phyloP scores from a whole-genome alignment of 2,329 filamentous ascomycete genomes.

The Fusarium camptoceras region DNA sequence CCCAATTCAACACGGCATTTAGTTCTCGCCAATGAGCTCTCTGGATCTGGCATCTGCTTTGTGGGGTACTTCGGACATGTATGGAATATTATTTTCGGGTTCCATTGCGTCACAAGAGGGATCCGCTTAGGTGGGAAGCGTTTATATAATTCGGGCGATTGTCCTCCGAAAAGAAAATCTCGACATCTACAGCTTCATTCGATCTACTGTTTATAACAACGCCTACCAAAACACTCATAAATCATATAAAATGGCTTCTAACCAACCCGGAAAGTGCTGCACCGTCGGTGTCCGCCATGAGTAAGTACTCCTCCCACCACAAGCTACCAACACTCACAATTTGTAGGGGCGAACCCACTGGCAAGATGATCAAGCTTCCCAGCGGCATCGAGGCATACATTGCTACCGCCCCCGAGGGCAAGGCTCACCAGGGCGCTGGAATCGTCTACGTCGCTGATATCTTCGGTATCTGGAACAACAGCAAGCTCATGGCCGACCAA shows the following conservation, averaged over 20 bases:
- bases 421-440: constrained; percentile 45
- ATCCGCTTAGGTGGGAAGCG: constrained; percentile 14
- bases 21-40: constrained; percentile 7
- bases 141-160: constrained; percentile 25
- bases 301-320: constrained; percentile 56
- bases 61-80: constrained; percentile 3
- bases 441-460: constrained; percentile 55
- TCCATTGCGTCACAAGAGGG: constrained; percentile 38
- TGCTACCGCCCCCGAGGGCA: constrained; percentile 55
- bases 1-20: not conserved
- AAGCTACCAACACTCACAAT: constrained; percentile 4
- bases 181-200: not conserved
- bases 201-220: not conserved
- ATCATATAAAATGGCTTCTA: constrained; percentile 61
- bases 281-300: constrained; percentile 64
- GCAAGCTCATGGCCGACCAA: constrained; percentile 56
- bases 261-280: constrained; percentile 65
- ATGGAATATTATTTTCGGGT: not conserved
- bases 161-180: not conserved
- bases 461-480: constrained; percentile 55
- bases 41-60: not conserved
- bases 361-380: constrained; percentile 59
- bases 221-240: not conserved
- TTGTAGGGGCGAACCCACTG: constrained; percentile 60
- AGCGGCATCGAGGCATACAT: constrained; percentile 63